phyloP scores from a whole-genome alignment of 768 basidiomycete species.

The Lanmaoa rubissima region DNA sequence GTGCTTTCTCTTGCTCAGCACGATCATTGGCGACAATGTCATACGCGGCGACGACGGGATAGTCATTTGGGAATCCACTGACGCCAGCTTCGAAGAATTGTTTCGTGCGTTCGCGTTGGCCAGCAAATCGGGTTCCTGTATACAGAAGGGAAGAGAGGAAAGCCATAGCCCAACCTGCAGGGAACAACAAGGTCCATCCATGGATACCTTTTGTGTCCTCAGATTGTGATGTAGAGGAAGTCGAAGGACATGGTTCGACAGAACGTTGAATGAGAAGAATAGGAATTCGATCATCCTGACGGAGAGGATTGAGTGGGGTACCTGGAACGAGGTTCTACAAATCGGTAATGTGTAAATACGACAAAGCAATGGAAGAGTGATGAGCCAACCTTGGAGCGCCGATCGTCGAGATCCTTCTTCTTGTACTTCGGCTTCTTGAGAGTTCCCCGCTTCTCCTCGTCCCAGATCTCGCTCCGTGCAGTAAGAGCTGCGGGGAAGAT shows the following conservation, averaged over 20 bases:
- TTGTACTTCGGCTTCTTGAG: conserved; percentile 66
- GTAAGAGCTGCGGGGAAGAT: conserved; percentile 54
- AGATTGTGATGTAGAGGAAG: conserved; percentile 21
- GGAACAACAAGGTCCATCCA: conserved; percentile 87
- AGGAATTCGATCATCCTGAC: conserved; percentile 82
- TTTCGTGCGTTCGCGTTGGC: conserved; percentile 77
- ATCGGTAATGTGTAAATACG: neutral
- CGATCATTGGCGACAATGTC: conserved; percentile 44
- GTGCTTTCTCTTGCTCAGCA: conserved; percentile 51
- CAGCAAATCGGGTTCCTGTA: conserved; percentile 82
- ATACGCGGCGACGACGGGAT: conserved; percentile 57
- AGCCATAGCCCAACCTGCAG: conserved; percentile 88
- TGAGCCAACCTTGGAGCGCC: conserved; percentile 61
- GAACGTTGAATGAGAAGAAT: conserved; percentile 81
- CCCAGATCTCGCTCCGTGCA: conserved; percentile 74
- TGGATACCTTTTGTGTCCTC: conserved; percentile 50
- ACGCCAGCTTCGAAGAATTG: conserved; percentile 82
- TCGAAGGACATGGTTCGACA: conserved; percentile 39
- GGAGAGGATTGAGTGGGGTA: conserved; percentile 57
- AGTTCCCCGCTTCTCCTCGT: conserved; percentile 49
- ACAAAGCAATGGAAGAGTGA: neutral
- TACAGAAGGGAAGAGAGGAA: conserved; percentile 80
- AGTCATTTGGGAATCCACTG: conserved; percentile 80
- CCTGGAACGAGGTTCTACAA: conserved; percentile 76
- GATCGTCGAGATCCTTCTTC: conserved; percentile 84